A percentile compares a stretch with the other conserved stretches of the same genome.
These are phyloP conservation scores for Acanthamoeba sp. DNA, from an alignment of 208 protist genomes.

Conservation along the genomic window DNA sequence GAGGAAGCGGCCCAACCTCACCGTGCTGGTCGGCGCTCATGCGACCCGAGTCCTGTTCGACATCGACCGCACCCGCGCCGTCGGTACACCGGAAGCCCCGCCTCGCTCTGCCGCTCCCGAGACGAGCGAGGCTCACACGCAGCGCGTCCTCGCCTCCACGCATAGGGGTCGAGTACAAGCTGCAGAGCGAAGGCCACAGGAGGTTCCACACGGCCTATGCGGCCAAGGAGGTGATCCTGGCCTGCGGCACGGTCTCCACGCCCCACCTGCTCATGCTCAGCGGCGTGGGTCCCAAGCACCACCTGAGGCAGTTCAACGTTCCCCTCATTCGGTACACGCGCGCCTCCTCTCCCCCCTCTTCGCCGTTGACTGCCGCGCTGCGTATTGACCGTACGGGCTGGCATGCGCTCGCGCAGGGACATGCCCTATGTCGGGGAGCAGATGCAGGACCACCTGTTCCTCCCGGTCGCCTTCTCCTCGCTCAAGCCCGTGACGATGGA, in stretches of 20 bases:
- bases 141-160: no score
- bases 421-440: conserved; percentile 30
- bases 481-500: conserved; percentile 60
- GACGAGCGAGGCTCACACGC: no score
- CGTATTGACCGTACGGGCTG: background rate
- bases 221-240: conserved; percentile 43
- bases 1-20: conserved; percentile 49
- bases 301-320: background rate
- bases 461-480: background rate
- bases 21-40: conserved; percentile 26
- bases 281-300: conserved; percentile 62
- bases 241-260: conserved; percentile 10
- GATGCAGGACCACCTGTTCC: conserved; percentile 76
- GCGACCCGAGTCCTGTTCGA: conserved; percentile 53
- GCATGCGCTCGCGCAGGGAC: background rate
- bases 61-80: conserved; percentile 25
- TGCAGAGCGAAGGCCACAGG: background rate
- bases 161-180: background rate
- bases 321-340: conserved; percentile 26
- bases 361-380: background rate
- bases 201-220: conserved; percentile 13
- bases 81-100: background rate
- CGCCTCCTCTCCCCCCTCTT: no score
- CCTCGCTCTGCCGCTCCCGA: background rate
- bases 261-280: conserved; percentile 65